A percentile compares a stretch with the other conserved stretches of the same genome.
Evolutionary conservation across 2,329 filamentous ascomycete genomes (phyloP).

Genomic region (Canariomyces notabilis): DNA sequence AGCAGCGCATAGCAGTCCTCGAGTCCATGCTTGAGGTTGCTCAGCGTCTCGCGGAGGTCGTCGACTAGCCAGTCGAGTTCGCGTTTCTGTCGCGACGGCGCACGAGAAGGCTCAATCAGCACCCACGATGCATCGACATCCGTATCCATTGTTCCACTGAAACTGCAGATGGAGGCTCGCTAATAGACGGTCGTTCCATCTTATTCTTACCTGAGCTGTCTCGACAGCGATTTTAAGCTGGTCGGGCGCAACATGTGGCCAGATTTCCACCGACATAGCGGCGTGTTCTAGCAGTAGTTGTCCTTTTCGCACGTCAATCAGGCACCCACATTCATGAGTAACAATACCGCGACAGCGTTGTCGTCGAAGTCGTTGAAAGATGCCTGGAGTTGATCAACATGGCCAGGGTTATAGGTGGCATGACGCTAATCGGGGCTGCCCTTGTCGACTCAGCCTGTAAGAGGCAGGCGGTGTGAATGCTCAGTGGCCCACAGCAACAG

Average conservation of each 20-base stretch:
- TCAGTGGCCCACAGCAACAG: neutral
- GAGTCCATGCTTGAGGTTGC: conserved; percentile 58
- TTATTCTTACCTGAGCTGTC: conserved; percentile 50
- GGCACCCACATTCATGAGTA: conserved; percentile 26
- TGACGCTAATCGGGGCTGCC: conserved; percentile 12
- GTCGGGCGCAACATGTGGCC: conserved; percentile 48
- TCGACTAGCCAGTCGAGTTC: conserved; percentile 52
- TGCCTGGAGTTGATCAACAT: conserved; percentile 9
- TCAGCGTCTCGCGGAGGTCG: conserved; percentile 45
- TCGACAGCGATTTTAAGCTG: conserved; percentile 47
- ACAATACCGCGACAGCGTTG: neutral
- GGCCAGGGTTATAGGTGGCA: neutral
- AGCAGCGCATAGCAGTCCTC: conserved; percentile 86
- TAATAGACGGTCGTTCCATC: too few species aligned
- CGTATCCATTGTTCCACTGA: neutral
- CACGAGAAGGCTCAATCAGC: conserved; percentile 25
- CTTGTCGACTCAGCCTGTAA: neutral
- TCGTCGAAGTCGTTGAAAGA: neutral
- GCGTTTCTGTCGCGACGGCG: conserved; percentile 35
- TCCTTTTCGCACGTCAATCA: conserved; percentile 10
- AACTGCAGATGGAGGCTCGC: too few species aligned
- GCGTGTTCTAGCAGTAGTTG: conserved; percentile 10
- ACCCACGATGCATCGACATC: conserved; percentile 23
- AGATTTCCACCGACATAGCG: conserved; percentile 54
- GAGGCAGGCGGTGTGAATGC: conserved; percentile 19